Evolutionary conservation across 2,329 filamentous ascomycete genomes (phyloP), one percentile per base, ranked within the genome.

Genomic region (Diplodia scrobiculata): DNA sequence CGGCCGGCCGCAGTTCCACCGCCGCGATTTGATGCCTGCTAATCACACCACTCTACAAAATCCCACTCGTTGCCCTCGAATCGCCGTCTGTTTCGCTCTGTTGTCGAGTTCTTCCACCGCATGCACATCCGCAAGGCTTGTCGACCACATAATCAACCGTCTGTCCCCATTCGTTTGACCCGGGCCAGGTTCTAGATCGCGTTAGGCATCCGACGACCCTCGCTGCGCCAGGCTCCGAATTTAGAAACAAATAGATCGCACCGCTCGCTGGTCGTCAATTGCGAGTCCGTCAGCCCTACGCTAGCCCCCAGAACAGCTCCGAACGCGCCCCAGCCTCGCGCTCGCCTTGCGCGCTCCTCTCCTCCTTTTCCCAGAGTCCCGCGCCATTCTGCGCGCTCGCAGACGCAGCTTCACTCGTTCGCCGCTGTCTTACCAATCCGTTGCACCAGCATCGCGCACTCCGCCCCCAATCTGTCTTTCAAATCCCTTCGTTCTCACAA

Each of bases 171-270:
- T 13, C 34, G 34, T 36, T 9, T 11, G 10, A 13, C 38, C 3
- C 58, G 58, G 58, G 36, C 19, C 27, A n/a, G 17, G 17, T 62
- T 50, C 58, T 62, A 10, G 11, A 34, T 62, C n/a, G 58, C 58
- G 58, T 62, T 62, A 62, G 58, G 58, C 45, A 50, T 14, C 58
- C 58, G 58, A 14, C 25, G 3, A 19, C 41, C 14, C 41, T 7
- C 41, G 21, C 21, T 21, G 17, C 17, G 19, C 19, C 34, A 27
- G 25, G 13, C 19, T 29, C 58, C 45, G 21, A 36, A 62, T 62
- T 62, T 62, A 62, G 58, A 62, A 62, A 62, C 58, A 27, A 36
- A 48, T 50, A 17, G 32, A 27, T 53, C 50, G 50, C 27, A 53
- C 27, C 29, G 29, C 17, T 53, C 51, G 29, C 51, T 53, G 51